A percentile compares a stretch with the other conserved stretches of the same genome.
Conservation (phyloP, 2,329 filamentous ascomycete genomes). For the Dactylella cylindrospora region DNA sequence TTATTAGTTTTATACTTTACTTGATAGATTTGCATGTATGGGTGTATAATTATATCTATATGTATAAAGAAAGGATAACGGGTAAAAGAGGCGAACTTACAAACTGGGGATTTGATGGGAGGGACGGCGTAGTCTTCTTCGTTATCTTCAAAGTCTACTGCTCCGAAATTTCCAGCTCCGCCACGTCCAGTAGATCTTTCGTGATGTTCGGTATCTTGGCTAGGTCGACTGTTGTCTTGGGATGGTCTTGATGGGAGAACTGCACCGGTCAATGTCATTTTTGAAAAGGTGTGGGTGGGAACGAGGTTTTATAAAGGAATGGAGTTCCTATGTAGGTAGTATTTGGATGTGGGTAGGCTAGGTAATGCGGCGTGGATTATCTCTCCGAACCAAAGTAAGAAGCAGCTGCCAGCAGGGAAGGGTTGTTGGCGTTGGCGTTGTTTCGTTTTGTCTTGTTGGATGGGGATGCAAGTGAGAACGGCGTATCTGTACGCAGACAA, state of each 20-base stretch:
- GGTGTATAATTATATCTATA: too few species aligned
- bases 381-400: slow-evolving; percentile 5
- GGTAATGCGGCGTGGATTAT: slow-evolving; percentile 21
- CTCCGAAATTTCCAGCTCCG: slow-evolving; percentile 56
- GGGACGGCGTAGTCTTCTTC: slow-evolving; percentile 73
- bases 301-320: slow-evolving; percentile 21
- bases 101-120: slow-evolving; percentile 76
- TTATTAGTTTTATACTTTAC: too few species aligned
- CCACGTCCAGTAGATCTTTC: slow-evolving; percentile 47
- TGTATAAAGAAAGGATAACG: too few species aligned
- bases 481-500: slow-evolving; percentile 23
- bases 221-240: slow-evolving; percentile 25
- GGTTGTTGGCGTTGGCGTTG: too few species aligned
- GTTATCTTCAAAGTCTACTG: slow-evolving; percentile 51
- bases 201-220: slow-evolving; percentile 29
- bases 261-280: slow-evolving; percentile 41
- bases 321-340: slow-evolving; percentile 2
- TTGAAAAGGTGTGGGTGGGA: slow-evolving; percentile 27
- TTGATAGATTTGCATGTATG: too few species aligned
- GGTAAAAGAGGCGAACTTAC: slow-evolving; percentile 52
- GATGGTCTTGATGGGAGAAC: slow-evolving; percentile 27
- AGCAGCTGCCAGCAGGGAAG: too few species aligned
- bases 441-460: slow-evolving; percentile 16
- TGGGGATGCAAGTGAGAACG: slow-evolving; percentile 36
- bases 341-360: not conserved